A percentile compares a stretch with the other conserved stretches of the same genome.
Evolutionary conservation across 2,329 filamentous ascomycete species (phyloP).

Genomic region (Botrytis fabae): DNA sequence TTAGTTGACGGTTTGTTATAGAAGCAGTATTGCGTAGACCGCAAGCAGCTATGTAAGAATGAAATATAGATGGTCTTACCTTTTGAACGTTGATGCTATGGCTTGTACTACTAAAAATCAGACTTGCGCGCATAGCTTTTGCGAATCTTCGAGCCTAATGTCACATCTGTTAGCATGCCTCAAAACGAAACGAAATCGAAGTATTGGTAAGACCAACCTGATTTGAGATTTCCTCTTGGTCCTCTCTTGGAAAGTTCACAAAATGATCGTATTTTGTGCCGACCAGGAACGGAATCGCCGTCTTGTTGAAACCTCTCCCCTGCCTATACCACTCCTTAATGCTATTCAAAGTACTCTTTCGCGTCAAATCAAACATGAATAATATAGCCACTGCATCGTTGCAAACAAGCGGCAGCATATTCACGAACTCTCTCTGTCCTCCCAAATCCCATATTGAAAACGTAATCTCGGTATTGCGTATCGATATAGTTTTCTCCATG

Average conservation of each 20-base stretch:
- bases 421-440: conserved; percentile 97
- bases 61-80: conserved; percentile 51
- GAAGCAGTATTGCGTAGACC: not conserved
- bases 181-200: not conserved
- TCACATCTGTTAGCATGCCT: conserved; percentile 18
- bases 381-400: conserved; percentile 98
- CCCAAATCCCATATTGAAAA: conserved; percentile 99
- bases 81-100: conserved; percentile 99
- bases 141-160: conserved; percentile 85
- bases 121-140: conserved; percentile 94
- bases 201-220: conserved; percentile 58
- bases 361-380: conserved; percentile 98
- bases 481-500: conserved; percentile 99
- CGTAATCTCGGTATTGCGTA: conserved; percentile 98
- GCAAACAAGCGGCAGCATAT: conserved; percentile 99
- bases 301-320: conserved; percentile 98
- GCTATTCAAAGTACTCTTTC: conserved; percentile 97
- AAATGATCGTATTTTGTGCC: conserved; percentile 99
- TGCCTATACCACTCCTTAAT: conserved; percentile 99
- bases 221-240: conserved; percentile 97
- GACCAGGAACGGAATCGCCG: conserved; percentile 95
- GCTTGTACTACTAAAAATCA: conserved; percentile 98
- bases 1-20: conserved; percentile 13
- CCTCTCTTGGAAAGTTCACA: conserved; percentile 95
- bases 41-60: not conserved